Evolutionary conservation across 371 early-diverging fungal species (phyloP).

Genomic region (Mortierella sp.): DNA sequence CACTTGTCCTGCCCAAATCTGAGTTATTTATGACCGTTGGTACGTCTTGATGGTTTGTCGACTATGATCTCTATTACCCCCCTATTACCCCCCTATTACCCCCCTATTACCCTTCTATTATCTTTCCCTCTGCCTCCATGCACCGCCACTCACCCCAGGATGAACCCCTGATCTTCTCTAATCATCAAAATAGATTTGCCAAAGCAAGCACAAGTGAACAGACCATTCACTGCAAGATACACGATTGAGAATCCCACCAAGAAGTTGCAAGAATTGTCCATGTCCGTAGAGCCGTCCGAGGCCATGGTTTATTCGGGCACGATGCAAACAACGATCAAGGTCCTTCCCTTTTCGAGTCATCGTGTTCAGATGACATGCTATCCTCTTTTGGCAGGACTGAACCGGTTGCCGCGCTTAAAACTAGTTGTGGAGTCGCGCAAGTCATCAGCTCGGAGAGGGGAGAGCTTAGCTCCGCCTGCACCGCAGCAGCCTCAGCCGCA

Average conservation of each 20-base stretch:
- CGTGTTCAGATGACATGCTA: conserved; percentile 50
- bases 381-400: conserved; percentile 62
- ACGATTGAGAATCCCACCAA: conserved; percentile 71
- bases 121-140: background rate
- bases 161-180: background rate
- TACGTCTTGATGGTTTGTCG: conserved; percentile 18
- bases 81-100: background rate
- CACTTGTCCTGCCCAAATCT: conserved; percentile 26
- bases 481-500: conserved; percentile 4
- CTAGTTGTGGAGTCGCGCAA: conserved; percentile 49
- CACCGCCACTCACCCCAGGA: background rate
- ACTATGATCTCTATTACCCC: background rate
- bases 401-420: conserved; percentile 63
- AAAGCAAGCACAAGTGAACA: conserved; percentile 61
- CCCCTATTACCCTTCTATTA: background rate
- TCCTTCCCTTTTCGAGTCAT: conserved; percentile 61
- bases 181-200: conserved; percentile 57
- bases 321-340: conserved; percentile 65
- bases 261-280: conserved; percentile 63
- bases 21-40: conserved; percentile 49
- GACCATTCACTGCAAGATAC: conserved; percentile 70
- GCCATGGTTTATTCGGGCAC: conserved; percentile 79
- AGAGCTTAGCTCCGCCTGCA: conserved; percentile 13
- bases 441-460: conserved; percentile 6
- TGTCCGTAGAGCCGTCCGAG: conserved; percentile 73